These are phyloP conservation scores for Linnemannia schmuckeri DNA, from an alignment of 192 early-diverging fungal species.

Conservation along the genomic window DNA sequence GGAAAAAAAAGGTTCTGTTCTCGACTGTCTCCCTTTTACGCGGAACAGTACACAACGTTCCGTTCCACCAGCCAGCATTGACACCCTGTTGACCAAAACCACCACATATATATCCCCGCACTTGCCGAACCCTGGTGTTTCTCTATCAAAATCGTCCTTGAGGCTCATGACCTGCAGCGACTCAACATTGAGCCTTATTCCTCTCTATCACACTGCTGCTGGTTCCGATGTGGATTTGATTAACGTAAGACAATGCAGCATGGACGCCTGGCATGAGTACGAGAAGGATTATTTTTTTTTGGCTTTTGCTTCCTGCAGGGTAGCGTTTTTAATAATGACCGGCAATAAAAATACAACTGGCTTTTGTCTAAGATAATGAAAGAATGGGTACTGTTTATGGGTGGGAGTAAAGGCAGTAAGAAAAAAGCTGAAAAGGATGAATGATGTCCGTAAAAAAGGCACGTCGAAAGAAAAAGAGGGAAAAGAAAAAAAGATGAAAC, in stretches of 20 bases:
- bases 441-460: background rate
- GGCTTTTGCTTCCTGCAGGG: constrained; percentile 33
- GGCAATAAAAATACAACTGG: constrained; percentile 23
- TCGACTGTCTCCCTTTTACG: no score
- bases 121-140: background rate
- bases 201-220: background rate
- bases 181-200: background rate
- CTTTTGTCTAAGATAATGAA: background rate
- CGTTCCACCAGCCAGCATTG: no score
- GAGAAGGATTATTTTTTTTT: background rate
- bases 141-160: background rate
- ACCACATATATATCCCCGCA: no score
- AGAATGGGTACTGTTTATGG: background rate
- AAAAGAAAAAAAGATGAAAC: background rate
- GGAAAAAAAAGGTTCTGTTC: no score
- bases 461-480: background rate
- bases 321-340: constrained; percentile 13
- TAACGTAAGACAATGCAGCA: constrained; percentile 6
- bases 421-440: background rate
- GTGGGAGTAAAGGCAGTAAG: background rate
- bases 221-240: constrained; percentile 4
- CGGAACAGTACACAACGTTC: no score
- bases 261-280: background rate
- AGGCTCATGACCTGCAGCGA: no score
- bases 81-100: no score